Evolutionary conservation across 345 rosid species (phyloP), one percentile per base, ranked within the genome.

Genomic region (Gossypium arboreum): DNA sequence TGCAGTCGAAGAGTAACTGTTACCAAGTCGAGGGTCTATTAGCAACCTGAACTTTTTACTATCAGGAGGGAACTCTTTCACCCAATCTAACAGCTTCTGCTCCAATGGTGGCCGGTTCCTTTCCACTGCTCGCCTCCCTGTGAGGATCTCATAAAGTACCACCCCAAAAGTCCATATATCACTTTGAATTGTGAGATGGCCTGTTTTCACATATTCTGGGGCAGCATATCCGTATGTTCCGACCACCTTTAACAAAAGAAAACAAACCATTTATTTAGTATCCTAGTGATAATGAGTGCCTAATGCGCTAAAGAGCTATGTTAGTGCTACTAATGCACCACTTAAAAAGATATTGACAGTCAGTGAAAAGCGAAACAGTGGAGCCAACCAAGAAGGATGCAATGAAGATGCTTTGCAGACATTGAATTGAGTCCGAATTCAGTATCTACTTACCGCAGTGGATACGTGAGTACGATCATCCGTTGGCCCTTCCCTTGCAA

Each of bases 201-300:
- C 99, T 0, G 99, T 95, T 76, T 85, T 83, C 10, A 95, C 83
- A 44, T 95, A 95, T 76, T 95, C 98, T 0, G 99, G 99, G 5
- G 96, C 97, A 41, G 99, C 99, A 52, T 95, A 95, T 4, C 99
- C 99, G 2, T 83, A 77, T n/a, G 99, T 95, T 22, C 99, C 99
- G 7, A 95, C 88, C 71, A 88, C 91, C 99, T 95, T 86, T 68
- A 52, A 51, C 73, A 43, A 66, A 63, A 60, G 10, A 45, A 45
- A 39, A 13, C 6, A 68, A 68, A 68, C 1, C 12, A 22, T 57
- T 57, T 20, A 57, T 57, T 57, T 57, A 57, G 27, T 18, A 18
- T 56, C 27, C 60, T 56, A 56, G 20, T 56, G 27, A n/a, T 56
- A 9, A 56, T 56, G 27, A 56, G 9, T 56, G 60, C 60, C 72